Base-by-base conservation (phyloP, 139 green algal species). In the Chlamydomonas schloesseri region DNA sequence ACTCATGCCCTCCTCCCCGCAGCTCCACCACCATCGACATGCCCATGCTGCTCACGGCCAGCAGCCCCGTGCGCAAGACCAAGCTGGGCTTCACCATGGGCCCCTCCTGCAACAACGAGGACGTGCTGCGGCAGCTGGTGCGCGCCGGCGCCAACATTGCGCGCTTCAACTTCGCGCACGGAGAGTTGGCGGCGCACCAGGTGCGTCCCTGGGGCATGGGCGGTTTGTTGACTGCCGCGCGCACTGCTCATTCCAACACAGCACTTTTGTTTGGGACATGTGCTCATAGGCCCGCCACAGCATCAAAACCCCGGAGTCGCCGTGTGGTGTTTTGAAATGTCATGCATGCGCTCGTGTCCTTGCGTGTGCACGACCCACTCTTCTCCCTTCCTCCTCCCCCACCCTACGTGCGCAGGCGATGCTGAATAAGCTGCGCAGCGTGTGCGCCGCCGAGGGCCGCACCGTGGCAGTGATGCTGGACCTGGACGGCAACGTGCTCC, bases 161-260 rank as follows among this genome's bases (percentile, higher is more conserved):
- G 28, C 86, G 95, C 36, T 92, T 97, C 85, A 96, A 97, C 84
- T 93, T 95, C 76, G 92, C 82, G 33, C 95, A 97, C 75, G 91
- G 88, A 68, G 93, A 79, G 0, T 84, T 94, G 60, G 84, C 86
- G 29, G 15, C 29, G 4, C 84, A 93, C 57, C 71, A 73, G 75
- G 83, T 85, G 62, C 14, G 57, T 69, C n/a, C n/a, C n/a, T n/a
- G n/a, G n/a, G n/a, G n/a, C 20, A n/a, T n/a, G n/a, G n/a, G n/a
- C n/a, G n/a, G n/a, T n/a, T n/a, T n/a, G n/a, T n/a, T n/a, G n/a
- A n/a, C n/a, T n/a, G n/a, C n/a, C n/a, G n/a, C n/a, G n/a, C n/a
- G n/a, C n/a, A n/a, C n/a, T n/a, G n/a, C n/a, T n/a, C n/a, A n/a
- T n/a, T n/a, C n/a, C n/a, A n/a, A n/a, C n/a, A n/a, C n/a, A n/a